phyloP scores from a whole-genome alignment of 805 yeast species.

The Barnettozyma salicaria region DNA sequence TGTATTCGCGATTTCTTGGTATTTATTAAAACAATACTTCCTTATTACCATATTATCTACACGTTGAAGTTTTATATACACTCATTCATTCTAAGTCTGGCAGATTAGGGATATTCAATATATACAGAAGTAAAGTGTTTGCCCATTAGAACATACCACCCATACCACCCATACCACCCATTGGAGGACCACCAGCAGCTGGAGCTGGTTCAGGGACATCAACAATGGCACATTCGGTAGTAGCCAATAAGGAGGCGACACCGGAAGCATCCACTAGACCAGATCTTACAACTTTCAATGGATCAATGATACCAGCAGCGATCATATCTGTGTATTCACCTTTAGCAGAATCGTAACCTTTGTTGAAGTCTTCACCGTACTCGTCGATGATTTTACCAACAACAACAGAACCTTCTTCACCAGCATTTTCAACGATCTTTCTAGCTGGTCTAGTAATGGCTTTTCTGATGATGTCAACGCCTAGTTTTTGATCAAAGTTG shows the following conservation, averaged over 20 bases:
- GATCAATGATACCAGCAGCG: constrained; percentile 96
- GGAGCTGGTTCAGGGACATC: constrained; percentile 84
- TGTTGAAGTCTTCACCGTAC: constrained; percentile 68
- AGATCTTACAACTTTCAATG: constrained; percentile 96
- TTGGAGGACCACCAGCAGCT: constrained; percentile 42
- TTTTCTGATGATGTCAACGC: constrained; percentile 89
- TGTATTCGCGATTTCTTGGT: too few species aligned
- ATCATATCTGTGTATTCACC: constrained; percentile 95
- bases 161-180: constrained; percentile 58
- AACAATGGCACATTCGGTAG: constrained; percentile 97
- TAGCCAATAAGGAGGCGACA: constrained; percentile 95
- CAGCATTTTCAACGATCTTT: constrained; percentile 95
- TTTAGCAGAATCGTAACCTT: constrained; percentile 90
- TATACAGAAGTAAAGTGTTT: too few species aligned
- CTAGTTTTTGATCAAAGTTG: constrained; percentile 88
- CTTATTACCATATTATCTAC: too few species aligned
- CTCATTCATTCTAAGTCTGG: too few species aligned
- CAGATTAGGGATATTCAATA: too few species aligned
- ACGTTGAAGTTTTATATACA: too few species aligned
- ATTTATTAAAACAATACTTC: too few species aligned
- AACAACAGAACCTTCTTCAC: constrained; percentile 95
- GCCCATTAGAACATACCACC: constrained; percentile 43
- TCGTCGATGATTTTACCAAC: constrained; percentile 71
- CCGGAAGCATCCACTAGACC: constrained; percentile 96
- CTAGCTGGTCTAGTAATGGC: constrained; percentile 97